Evolutionary conservation across 345 rosid species (phyloP).

Genomic region (Eutrema heterophyllum): DNA sequence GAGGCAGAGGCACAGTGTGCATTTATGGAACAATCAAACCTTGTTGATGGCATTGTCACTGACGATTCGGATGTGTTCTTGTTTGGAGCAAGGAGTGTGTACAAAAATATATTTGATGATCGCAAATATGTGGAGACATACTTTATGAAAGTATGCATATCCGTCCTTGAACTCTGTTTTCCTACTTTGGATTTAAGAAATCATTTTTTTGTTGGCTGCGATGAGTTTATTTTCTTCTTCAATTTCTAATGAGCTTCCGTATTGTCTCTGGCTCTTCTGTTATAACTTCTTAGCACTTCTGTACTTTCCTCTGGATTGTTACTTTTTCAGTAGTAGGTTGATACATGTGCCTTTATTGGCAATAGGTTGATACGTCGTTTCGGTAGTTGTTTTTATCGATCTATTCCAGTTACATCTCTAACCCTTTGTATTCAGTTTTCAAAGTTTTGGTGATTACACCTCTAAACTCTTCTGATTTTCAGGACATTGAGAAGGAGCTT

Average conservation of each 20-base stretch:
- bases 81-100: constrained; percentile 85
- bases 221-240: background rate
- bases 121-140: constrained; percentile 97
- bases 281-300: background rate
- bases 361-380: background rate
- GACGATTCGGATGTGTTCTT: constrained; percentile 96
- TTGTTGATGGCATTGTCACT: constrained; percentile 94
- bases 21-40: constrained; percentile 72
- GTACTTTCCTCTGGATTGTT: background rate
- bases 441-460: background rate
- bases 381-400: background rate
- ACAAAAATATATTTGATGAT: constrained; percentile 95
- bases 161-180: background rate
- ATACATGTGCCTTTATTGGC: background rate
- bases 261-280: background rate
- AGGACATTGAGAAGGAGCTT: constrained; percentile 93
- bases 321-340: background rate
- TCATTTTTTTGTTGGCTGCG: background rate
- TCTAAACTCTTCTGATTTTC: background rate
- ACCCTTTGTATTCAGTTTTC: background rate
- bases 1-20: constrained; percentile 99
- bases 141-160: constrained; percentile 65
- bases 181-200: background rate
- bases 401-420: background rate
- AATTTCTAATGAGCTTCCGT: background rate